Evolutionary conservation across 2,329 filamentous ascomycete species (phyloP).

Genomic region (Hymenoscyphus scutula): DNA sequence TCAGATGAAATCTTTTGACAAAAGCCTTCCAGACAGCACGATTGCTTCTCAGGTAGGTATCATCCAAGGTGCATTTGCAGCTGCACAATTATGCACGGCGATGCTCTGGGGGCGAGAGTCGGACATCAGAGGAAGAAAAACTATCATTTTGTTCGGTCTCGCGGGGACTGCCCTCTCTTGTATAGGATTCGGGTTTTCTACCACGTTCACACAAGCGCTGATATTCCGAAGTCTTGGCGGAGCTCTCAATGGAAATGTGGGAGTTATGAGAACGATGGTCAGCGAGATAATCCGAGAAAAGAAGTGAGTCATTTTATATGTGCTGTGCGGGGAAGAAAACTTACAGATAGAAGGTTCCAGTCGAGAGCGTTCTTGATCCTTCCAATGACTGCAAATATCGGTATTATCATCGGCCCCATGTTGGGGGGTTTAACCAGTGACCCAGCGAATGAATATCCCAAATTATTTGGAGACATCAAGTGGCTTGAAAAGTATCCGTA

Average conservation of each 20-base stretch:
- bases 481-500: slow-evolving; percentile 46
- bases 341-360: slow-evolving; percentile 35
- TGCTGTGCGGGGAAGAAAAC: background rate
- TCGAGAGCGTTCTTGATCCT: slow-evolving; percentile 45
- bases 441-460: slow-evolving; percentile 41
- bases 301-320: slow-evolving; percentile 43
- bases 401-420: slow-evolving; percentile 43
- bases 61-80: slow-evolving; percentile 63
- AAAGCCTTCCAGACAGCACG: slow-evolving; percentile 37
- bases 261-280: slow-evolving; percentile 73
- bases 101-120: slow-evolving; percentile 66
- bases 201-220: slow-evolving; percentile 56
- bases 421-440: slow-evolving; percentile 46
- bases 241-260: slow-evolving; percentile 68
- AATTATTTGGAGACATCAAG: slow-evolving; percentile 40
- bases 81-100: slow-evolving; percentile 67
- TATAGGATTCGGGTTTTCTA: slow-evolving; percentile 67
- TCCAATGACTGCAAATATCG: slow-evolving; percentile 66
- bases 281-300: slow-evolving; percentile 70
- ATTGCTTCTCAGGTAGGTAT: slow-evolving; percentile 68
- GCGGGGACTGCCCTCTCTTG: slow-evolving; percentile 61
- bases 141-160: slow-evolving; percentile 61
- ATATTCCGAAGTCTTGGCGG: slow-evolving; percentile 62
- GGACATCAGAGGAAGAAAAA: slow-evolving; percentile 58
- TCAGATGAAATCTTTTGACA: slow-evolving; percentile 63